Conservation (phyloP, 2,329 filamentous ascomycete species). For the Harringtonia aguacate region DNA sequence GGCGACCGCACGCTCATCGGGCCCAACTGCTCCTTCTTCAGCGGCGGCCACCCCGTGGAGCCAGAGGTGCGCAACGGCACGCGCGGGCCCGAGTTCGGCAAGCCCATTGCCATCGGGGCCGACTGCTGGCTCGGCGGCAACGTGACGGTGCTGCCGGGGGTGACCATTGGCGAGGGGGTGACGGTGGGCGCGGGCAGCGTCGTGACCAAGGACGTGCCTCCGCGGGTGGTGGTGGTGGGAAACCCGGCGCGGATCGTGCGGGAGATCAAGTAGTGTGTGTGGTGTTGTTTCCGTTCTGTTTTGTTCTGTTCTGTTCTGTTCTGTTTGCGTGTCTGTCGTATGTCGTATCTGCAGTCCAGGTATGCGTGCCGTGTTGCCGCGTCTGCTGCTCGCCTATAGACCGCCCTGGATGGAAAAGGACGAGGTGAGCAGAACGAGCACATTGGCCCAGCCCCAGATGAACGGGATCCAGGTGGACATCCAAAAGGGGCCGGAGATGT, state of each 20-base stretch:
- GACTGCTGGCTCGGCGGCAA: slow-evolving; percentile 75
- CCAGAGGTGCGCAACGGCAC: slow-evolving; percentile 63
- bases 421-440: slow-evolving; percentile 71
- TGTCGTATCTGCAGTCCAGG: too few relatives aligned
- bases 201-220: slow-evolving; percentile 66
- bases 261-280: slow-evolving; percentile 19
- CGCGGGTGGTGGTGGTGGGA: slow-evolving; percentile 51
- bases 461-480: slow-evolving; percentile 96
- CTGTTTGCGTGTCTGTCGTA: too few relatives aligned
- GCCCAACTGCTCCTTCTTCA: slow-evolving; percentile 67
- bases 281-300: neutral
- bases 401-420: slow-evolving; percentile 91
- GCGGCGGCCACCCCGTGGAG: slow-evolving; percentile 67
- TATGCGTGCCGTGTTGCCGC: too few relatives aligned
- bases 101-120: slow-evolving; percentile 63
- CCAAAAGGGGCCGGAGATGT: slow-evolving; percentile 69
- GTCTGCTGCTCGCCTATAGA: slow-evolving; percentile 55
- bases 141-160: slow-evolving; percentile 60
- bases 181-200: slow-evolving; percentile 74
- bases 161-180: slow-evolving; percentile 64
- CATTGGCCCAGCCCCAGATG: slow-evolving; percentile 77
- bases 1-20: slow-evolving; percentile 70
- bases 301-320: too few relatives aligned
- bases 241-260: slow-evolving; percentile 54
- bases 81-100: slow-evolving; percentile 63